Conservation (phyloP, 768 basidiomycete genomes). For the Amanita exitialis region DNA sequence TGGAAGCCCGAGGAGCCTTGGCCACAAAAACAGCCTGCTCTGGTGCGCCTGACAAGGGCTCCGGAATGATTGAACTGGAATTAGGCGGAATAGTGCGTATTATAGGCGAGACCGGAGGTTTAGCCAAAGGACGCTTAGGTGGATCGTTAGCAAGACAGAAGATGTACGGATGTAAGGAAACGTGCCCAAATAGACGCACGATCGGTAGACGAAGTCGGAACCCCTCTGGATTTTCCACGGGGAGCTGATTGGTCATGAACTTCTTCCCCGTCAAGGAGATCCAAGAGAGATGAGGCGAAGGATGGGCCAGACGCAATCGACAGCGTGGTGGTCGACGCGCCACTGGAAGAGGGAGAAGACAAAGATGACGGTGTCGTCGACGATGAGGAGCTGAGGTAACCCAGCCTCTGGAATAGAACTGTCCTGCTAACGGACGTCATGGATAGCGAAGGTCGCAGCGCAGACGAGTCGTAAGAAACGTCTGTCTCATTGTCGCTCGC, state of each 20-base stretch:
- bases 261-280: not conserved
- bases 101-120: not conserved
- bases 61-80: not conserved
- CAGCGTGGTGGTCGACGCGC: not conserved
- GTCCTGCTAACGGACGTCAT: not conserved
- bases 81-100: not conserved
- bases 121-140: not conserved
- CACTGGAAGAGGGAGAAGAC: not conserved
- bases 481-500: not conserved
- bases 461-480: not conserved
- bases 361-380: not conserved
- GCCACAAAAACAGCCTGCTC: not conserved
- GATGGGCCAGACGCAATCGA: not conserved
- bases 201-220: not conserved
- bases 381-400: not conserved
- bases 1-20: not conserved
- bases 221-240: not conserved
- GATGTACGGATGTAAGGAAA: not conserved
- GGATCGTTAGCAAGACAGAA: not conserved
- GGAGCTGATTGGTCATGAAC: not conserved
- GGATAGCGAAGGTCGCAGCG: not conserved
- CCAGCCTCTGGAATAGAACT: not conserved
- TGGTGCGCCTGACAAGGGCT: not conserved
- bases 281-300: not conserved
- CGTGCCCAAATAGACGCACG: not conserved